Evolutionary conservation across 2,329 filamentous ascomycete genomes (phyloP).

Genomic region (Phialophora verrucosa): DNA sequence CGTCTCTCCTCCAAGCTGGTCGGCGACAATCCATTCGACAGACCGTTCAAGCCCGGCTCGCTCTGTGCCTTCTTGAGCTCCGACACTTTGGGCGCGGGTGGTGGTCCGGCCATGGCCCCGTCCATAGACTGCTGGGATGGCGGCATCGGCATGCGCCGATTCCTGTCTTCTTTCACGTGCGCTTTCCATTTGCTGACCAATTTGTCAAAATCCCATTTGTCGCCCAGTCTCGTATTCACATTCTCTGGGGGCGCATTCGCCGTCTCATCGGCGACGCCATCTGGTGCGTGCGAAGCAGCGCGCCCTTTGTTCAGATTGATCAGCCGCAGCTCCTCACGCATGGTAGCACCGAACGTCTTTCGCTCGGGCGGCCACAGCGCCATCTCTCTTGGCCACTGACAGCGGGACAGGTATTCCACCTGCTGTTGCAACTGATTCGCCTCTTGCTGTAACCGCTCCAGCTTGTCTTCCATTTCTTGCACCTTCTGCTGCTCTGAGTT

Average conservation of each 20-base stretch:
- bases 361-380: slow-evolving; percentile 55
- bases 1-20: slow-evolving; percentile 25
- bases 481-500: slow-evolving; percentile 53
- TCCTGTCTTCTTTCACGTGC: slow-evolving; percentile 46
- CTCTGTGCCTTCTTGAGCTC: slow-evolving; percentile 30
- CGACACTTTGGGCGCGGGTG: slow-evolving; percentile 11
- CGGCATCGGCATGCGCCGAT: slow-evolving; percentile 27
- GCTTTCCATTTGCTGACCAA: slow-evolving; percentile 57
- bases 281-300: slow-evolving; percentile 8
- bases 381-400: slow-evolving; percentile 57
- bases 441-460: slow-evolving; percentile 55
- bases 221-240: slow-evolving; percentile 26
- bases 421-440: slow-evolving; percentile 56
- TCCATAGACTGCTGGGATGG: slow-evolving; percentile 9
- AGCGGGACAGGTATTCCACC: slow-evolving; percentile 53
- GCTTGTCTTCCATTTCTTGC: slow-evolving; percentile 50
- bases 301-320: slow-evolving; percentile 33
- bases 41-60: slow-evolving; percentile 26
- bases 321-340: slow-evolving; percentile 32
- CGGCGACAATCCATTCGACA: slow-evolving; percentile 27
- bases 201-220: slow-evolving; percentile 56
- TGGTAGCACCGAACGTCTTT: slow-evolving; percentile 45
- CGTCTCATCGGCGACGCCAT: slow-evolving; percentile 16
- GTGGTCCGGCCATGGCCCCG: neutral
- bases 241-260: slow-evolving; percentile 19